These are phyloP conservation scores for Cucurbita argyrosperma DNA, from an alignment of 306 rosid genomes.

Conservation along the genomic window DNA sequence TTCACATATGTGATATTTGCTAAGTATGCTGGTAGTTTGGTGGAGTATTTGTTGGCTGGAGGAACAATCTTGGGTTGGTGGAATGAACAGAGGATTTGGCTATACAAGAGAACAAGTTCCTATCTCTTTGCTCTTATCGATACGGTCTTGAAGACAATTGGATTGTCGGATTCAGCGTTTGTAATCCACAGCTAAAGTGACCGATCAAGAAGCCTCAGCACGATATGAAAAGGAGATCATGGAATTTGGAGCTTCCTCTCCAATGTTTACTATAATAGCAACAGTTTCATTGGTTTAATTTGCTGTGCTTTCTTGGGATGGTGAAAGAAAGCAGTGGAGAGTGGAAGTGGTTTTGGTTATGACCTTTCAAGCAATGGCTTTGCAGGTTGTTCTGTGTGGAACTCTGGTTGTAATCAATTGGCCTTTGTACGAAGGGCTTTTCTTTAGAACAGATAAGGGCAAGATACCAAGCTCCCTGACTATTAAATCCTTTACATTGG, in stretches of 20 bases:
- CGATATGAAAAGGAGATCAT: constrained; percentile 51
- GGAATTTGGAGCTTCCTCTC: constrained; percentile 77
- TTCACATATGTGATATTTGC: constrained; percentile 45
- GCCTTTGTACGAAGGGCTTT: constrained; percentile 60
- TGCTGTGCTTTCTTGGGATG: constrained; percentile 38
- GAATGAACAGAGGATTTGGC: constrained; percentile 70
- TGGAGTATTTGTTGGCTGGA: constrained; percentile 43
- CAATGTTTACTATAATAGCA: constrained; percentile 44
- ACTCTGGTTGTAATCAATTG: constrained; percentile 44
- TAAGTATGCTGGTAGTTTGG: constrained; percentile 22
- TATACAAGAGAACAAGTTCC: constrained; percentile 62
- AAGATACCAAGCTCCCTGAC: constrained; percentile 39
- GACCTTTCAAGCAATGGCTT: constrained; percentile 22
- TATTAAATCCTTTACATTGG: constrained; percentile 31
- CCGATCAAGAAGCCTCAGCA: constrained; percentile 39
- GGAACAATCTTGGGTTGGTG: constrained; percentile 79
- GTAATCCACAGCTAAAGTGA: constrained; percentile 51
- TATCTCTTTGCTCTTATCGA: constrained; percentile 49
- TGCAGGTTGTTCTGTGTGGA: constrained; percentile 47
- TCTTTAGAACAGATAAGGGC: constrained; percentile 60
- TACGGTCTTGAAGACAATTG: constrained; percentile 28
- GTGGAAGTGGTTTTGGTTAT: constrained; percentile 12
- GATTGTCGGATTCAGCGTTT: constrained; percentile 33
- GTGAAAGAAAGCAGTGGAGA: constrained; percentile 22
- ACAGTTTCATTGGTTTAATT: constrained; percentile 47